Percentiles rank a stretch among this genome's conserved stretches.
phyloP scores from a whole-genome alignment of 768 basidiomycete species.

The Phylloporus arenicola region DNA sequence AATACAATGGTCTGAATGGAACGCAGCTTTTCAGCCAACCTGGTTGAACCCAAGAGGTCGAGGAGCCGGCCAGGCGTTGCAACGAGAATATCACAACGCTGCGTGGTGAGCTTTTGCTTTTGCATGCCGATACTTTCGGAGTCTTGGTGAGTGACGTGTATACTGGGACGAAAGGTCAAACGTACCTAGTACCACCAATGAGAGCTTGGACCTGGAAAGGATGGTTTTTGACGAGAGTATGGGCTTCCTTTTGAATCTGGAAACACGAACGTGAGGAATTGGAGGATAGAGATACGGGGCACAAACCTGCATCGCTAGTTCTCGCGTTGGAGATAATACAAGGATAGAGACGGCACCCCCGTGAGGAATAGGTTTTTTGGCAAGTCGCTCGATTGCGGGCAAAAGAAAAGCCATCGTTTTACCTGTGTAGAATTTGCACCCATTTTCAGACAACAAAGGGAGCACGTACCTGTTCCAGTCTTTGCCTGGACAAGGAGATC shows the following conservation, averaged over 20 bases:
- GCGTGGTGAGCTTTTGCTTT: conserved; percentile 23
- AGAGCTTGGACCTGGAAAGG: conserved; percentile 41
- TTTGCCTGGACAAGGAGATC: conserved; percentile 50
- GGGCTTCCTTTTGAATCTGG: conserved; percentile 61
- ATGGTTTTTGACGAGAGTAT: conserved; percentile 37
- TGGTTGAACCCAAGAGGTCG: conserved; percentile 55
- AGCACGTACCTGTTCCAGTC: conserved; percentile 54
- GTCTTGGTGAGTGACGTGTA: conserved; percentile 1
- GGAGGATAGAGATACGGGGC: background rate
- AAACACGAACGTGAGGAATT: conserved; percentile 19
- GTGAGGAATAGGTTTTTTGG: conserved; percentile 35
- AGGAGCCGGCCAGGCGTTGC: conserved; percentile 74
- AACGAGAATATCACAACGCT: conserved; percentile 51
- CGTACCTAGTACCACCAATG: conserved; percentile 53
- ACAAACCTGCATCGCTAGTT: conserved; percentile 66
- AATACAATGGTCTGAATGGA: conserved; percentile 47
- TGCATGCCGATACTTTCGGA: conserved; percentile 20
- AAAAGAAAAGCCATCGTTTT: conserved; percentile 74
- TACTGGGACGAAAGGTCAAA: background rate
- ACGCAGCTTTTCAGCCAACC: conserved; percentile 33
- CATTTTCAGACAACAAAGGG: background rate
- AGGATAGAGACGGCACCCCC: conserved; percentile 46
- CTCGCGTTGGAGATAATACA: conserved; percentile 68
- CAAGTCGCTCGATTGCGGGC: conserved; percentile 66
- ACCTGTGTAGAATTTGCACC: conserved; percentile 27